Evolutionary conservation across 1,139 yeast genomes (phyloP).

Genomic region (Hansenula lynferdii): DNA sequence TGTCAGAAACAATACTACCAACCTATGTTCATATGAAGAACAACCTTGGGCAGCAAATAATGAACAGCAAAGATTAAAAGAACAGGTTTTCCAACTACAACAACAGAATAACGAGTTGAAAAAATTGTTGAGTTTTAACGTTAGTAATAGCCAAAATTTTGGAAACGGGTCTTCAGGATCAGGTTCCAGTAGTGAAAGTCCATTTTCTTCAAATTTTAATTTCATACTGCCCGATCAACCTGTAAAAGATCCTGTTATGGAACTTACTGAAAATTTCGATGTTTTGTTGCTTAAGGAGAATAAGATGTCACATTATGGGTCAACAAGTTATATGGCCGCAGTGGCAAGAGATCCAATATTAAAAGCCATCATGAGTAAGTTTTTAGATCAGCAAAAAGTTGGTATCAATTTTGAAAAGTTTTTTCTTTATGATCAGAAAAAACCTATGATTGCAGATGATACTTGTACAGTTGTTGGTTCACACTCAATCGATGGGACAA

Average conservation of each 20-base stretch:
- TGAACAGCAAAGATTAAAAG: conserved; percentile 20
- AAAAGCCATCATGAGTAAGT: conserved; percentile 24
- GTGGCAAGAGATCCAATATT: conserved; percentile 31
- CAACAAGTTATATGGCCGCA: conserved; percentile 35
- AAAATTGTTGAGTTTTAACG: conserved; percentile 7
- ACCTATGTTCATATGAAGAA: conserved; percentile 25
- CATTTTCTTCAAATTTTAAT: conserved; percentile 6
- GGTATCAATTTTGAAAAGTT: conserved; percentile 21
- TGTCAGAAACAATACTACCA: conserved; percentile 26
- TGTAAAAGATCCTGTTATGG: conserved; percentile 28
- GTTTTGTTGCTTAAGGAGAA: conserved; percentile 35
- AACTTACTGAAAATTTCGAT: conserved; percentile 33
- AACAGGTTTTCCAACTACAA: conserved; percentile 19
- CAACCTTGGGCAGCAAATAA: conserved; percentile 24
- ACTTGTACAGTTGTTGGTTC: conserved; percentile 7
- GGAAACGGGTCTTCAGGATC: neutral
- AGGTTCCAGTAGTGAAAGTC: neutral
- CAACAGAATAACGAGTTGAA: conserved; percentile 20
- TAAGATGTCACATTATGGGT: conserved; percentile 36
- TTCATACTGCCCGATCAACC: conserved; percentile 15
- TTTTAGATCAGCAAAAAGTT: conserved; percentile 22
- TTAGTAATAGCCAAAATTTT: neutral
- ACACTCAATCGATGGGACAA: neutral
- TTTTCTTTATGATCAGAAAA: conserved; percentile 24
- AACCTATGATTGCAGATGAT: conserved; percentile 1